Base-by-base conservation (phyloP, 2,329 filamentous ascomycete genomes). In the Microsporum audouinii region DNA sequence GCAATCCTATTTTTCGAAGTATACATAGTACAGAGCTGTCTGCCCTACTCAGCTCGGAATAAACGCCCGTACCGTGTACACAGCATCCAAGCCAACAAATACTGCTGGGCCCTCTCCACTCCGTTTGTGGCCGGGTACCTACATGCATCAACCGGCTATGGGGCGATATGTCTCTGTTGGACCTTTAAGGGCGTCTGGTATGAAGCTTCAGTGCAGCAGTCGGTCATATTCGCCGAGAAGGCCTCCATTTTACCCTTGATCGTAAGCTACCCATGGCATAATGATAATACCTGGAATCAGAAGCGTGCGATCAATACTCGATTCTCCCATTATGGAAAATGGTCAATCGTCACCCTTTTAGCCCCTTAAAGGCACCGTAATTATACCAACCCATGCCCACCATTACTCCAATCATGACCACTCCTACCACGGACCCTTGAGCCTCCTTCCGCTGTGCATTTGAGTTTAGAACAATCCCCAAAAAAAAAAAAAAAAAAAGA, bases 121-220 rank as follows among this genome's bases (percentile, higher is more conserved):
- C 31, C 49, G 36, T 55, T 55, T 31, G 31, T 55, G 29, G 49
- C 34, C 31, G 49, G 49, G 49, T 55, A 55, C 31, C 49, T 55
- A 55, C 49, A 55, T 55, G 49, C 49, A 55, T 23, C 49, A 36
- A 55, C 31, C 49, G 49, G 17, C 5, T 55, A 55, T 55, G 49
- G 49, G n/a, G 49, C 31, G n/a, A 34, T 29, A 31, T 55, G 8
- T 55, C 49, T 55, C 14, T 34, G 31, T 55, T 55, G 49, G 49
- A 23, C 2, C 33, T 34, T 36, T 5, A 34, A 36, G 33, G 31
- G 31, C 31, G 33, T 55, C 49, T 55, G 31, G 23, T n/a, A 55
- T 55, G 23, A 49, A 49, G 45, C 8, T 31, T 49, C 45, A 27
- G 2, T 29, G 23, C 45, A 29, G 33, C 49, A 36, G 49, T 34